Base-by-base conservation (phyloP, 163 green algal species). In the Scenedesmus sp. region DNA sequence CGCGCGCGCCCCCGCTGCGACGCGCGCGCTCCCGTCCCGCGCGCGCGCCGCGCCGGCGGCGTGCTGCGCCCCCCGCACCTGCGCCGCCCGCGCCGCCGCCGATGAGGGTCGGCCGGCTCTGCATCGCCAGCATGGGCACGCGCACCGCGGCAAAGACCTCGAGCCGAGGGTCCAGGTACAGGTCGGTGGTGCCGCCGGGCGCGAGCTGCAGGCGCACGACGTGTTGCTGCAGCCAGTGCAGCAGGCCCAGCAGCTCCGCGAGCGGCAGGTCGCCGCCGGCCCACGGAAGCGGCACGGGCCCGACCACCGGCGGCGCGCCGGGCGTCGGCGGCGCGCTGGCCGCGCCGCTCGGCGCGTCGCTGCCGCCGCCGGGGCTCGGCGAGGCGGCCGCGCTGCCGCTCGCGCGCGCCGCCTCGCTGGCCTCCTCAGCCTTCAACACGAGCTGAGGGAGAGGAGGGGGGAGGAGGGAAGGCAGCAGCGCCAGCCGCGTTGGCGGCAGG, bases 141-240 rank as follows among this genome's bases (percentile, higher is more conserved):
- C 47, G 60, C 39, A 80, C 39, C 29, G 71, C 71, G 45, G 71
- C 71, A 80, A 64, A 80, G 29, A 80, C 58, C 71, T 80, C 60
- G 14, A 70, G 60, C 13, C 62, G 14, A 6, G 51, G 75, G 42
- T 82, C 60, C 44, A 84, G 36, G 69, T 70, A 79, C 58, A 75
- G 36, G 77, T 73, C 65, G 28, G 34, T 45, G 4, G 44, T 54
- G 11, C 20, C 63, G 29, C 80, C 77, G 11, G 66, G 26, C 33
- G 54, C 83, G 66, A 92, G 67, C 74, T 87, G 60, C 50, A 81
- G 47, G 24, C 48, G 48, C n/a, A 56, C 48, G 31, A 57, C 73
- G 63, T 71, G 29, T 15, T 60, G 73, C 73, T 81, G 73, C 33
- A 81, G 42, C 73, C 73, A 81, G 22, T 47, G 24, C 60, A 81